These are phyloP conservation scores for Saturnispora besseyi DNA, from an alignment of 805 yeast genomes.

Conservation along the genomic window DNA sequence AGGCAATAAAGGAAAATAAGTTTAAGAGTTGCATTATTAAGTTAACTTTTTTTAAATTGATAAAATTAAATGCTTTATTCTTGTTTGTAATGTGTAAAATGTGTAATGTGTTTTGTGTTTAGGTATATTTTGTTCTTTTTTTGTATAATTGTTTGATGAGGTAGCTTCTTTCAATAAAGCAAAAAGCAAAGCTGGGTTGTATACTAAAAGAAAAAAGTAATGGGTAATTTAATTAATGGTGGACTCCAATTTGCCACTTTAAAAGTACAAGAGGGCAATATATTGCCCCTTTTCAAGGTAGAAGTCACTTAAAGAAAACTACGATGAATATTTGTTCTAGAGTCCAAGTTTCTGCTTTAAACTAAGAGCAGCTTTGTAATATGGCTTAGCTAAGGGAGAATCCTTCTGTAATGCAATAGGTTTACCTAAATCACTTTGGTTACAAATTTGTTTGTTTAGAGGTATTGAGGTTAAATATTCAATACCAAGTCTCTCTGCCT, in stretches of 20 bases:
- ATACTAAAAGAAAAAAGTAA: background rate
- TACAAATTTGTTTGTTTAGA: constrained; percentile 49
- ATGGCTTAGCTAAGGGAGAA: constrained; percentile 32
- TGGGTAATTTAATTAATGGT: background rate
- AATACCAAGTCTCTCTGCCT: constrained; percentile 39
- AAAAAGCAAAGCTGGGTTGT: background rate
- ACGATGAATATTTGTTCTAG: background rate
- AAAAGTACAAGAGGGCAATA: background rate
- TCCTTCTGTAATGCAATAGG: constrained; percentile 47
- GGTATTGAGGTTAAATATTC: constrained; percentile 62
- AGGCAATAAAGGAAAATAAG: background rate
- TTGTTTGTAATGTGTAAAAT: background rate
- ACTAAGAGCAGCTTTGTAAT: constrained; percentile 40
- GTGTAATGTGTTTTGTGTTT: background rate
- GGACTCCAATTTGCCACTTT: background rate
- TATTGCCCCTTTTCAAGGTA: background rate
- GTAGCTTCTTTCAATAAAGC: background rate
- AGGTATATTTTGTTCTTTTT: background rate
- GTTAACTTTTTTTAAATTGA: background rate
- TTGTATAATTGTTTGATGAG: background rate
- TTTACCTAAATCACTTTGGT: constrained; percentile 52
- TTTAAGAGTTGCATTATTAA: background rate
- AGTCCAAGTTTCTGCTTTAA: constrained; percentile 11
- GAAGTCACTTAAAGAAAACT: background rate
- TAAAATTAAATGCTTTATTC: background rate